Percentiles rank a stretch among this genome's conserved stretches.
Conservation (phyloP, 1,284 basidiomycete species). For the Tilletia setariae region DNA sequence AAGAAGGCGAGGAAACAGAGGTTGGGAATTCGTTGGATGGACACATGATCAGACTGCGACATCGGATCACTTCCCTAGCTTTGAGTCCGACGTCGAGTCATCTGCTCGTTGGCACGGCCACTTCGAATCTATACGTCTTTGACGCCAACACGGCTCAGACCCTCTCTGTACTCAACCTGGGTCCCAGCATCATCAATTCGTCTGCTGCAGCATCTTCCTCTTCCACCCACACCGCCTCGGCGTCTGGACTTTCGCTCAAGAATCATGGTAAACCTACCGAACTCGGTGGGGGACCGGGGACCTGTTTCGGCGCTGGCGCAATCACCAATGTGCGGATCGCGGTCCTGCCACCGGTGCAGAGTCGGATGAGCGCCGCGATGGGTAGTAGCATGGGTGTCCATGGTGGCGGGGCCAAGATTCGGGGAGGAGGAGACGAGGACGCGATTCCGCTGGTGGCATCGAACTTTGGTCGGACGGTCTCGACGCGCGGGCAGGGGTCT, state of each 20-base stretch:
- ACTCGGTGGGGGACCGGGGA: conserved; percentile 25
- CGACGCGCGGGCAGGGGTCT: not conserved
- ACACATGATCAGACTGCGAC: not conserved
- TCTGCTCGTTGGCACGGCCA: conserved; percentile 53
- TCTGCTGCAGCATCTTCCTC: conserved; percentile 23
- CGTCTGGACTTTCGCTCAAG: conserved; percentile 24
- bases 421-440: not conserved
- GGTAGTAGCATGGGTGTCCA: not conserved
- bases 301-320: not conserved
- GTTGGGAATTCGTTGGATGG: conserved; percentile 27
- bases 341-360: not conserved
- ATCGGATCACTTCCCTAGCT: conserved; percentile 65
- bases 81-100: conserved; percentile 72
- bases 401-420: not conserved
- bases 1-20: not conserved
- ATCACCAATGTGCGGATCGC: conserved; percentile 3
- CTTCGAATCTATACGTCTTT: conserved; percentile 72
- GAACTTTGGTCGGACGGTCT: conserved; percentile 5
- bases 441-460: not conserved
- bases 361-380: conserved; percentile 8
- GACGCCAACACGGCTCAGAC: conserved; percentile 86
- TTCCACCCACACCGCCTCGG: conserved; percentile 32
- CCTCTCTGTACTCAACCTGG: conserved; percentile 66
- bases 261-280: conserved; percentile 24
- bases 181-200: conserved; percentile 28